These are phyloP conservation scores for Umbilicus rupestris DNA, from an alignment of 164 flowering plant genomes.

Conservation along the genomic window DNA sequence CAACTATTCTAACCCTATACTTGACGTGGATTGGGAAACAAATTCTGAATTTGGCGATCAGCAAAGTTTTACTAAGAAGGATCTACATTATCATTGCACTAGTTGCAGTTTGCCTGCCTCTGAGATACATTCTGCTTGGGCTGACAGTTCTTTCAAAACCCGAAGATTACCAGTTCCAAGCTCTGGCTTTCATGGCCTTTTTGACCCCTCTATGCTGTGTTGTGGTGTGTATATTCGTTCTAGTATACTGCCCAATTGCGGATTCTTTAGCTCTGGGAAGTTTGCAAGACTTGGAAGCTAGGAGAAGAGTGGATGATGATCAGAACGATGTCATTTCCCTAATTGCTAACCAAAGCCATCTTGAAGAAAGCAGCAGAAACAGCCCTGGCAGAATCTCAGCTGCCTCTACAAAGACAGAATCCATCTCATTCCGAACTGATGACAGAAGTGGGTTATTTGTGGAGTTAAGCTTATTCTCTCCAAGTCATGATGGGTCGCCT, in stretches of 20 bases:
- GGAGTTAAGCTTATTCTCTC: constrained; percentile 3
- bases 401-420: constrained; percentile 1
- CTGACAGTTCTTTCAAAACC: constrained; percentile 1
- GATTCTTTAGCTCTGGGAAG: constrained; percentile 10
- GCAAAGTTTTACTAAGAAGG: background rate
- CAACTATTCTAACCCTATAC: background rate
- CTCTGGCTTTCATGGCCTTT: background rate
- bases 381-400: background rate
- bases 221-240: constrained; percentile 1
- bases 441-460: background rate
- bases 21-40: constrained; percentile 1
- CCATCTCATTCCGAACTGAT: constrained; percentile 5
- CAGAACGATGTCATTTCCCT: background rate
- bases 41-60: constrained; percentile 4
- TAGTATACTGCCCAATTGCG: constrained; percentile 8
- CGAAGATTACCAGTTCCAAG: background rate
- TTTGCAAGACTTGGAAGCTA: constrained; percentile 10
- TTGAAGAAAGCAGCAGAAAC: constrained; percentile 5
- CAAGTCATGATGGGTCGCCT: background rate
- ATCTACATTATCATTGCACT: background rate
- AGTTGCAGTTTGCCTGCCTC: background rate
- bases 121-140: constrained; percentile 6
- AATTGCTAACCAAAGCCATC: constrained; percentile 8
- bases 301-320: constrained; percentile 2
- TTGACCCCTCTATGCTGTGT: constrained; percentile 2